These are phyloP conservation scores for Talaromyces piceae DNA, from an alignment of 2,329 filamentous ascomycete genomes.

Conservation along the genomic window DNA sequence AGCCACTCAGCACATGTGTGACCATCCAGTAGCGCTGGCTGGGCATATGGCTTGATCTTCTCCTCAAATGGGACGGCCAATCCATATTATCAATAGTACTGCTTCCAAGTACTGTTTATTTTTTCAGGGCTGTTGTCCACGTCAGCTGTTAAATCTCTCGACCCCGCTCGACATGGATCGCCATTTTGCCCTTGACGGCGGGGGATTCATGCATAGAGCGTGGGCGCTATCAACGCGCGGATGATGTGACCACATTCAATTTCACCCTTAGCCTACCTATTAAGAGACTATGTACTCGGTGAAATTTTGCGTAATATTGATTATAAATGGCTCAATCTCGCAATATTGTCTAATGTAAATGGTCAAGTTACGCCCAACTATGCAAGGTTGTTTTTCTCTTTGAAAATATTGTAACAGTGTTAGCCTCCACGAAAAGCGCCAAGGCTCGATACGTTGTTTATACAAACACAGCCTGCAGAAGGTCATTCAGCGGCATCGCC, in stretches of 20 bases:
- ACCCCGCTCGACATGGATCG: too few species aligned
- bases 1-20: too few species aligned
- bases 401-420: not conserved
- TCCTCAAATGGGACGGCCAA: too few species aligned
- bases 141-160: too few species aligned
- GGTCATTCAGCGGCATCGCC: too few species aligned
- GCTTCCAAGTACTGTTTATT: too few species aligned
- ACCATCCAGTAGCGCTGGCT: too few species aligned
- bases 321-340: not conserved
- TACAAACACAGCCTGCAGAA: too few species aligned
- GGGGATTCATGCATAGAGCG: not conserved
- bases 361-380: not conserved
- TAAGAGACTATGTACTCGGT: too few species aligned
- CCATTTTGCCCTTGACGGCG: not conserved
- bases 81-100: too few species aligned
- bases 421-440: not conserved
- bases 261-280: not conserved
- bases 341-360: not conserved
- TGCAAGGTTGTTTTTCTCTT: too few species aligned
- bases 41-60: too few species aligned
- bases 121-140: not conserved
- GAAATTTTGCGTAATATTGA: not conserved
- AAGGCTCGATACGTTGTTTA: not conserved
- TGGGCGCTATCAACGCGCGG: not conserved
- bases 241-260: not conserved